These are phyloP conservation scores for Coleophoma cylindrospora DNA, from an alignment of 2,329 filamentous ascomycete genomes.

Conservation along the genomic window DNA sequence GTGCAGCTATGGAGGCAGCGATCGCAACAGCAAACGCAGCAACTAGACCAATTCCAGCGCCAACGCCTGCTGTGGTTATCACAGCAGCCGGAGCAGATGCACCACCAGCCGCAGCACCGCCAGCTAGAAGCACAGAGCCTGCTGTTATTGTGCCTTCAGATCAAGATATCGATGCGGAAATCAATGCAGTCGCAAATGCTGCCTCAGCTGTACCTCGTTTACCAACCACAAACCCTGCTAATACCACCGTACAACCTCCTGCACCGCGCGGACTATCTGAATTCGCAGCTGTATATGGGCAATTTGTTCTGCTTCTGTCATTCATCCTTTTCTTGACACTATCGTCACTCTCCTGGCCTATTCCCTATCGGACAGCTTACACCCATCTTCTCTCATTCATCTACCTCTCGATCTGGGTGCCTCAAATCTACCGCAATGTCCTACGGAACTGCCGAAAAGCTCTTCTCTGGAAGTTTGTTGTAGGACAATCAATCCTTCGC, in stretches of 20 bases:
- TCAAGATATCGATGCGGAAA: slow-evolving; percentile 58
- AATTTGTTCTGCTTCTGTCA: slow-evolving; percentile 50
- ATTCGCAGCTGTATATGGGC: slow-evolving; percentile 52
- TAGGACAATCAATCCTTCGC: slow-evolving; percentile 76
- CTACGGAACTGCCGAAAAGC: slow-evolving; percentile 89
- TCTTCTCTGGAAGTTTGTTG: slow-evolving; percentile 84
- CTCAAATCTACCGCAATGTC: slow-evolving; percentile 87
- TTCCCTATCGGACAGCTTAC: slow-evolving; percentile 47
- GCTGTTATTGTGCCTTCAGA: slow-evolving; percentile 59
- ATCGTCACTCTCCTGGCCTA: slow-evolving; percentile 57
- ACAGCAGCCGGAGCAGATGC: slow-evolving; percentile 15
- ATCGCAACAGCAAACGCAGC: slow-evolving; percentile 11
- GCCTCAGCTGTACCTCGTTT: slow-evolving; percentile 18
- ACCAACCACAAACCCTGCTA: slow-evolving; percentile 22
- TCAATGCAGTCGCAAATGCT: slow-evolving; percentile 35
- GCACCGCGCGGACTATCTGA: slow-evolving; percentile 24
- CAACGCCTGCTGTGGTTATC: slow-evolving; percentile 20
- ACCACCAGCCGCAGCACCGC: slow-evolving; percentile 3
- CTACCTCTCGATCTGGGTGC: slow-evolving; percentile 88
- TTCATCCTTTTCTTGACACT: slow-evolving; percentile 53
- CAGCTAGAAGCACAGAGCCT: slow-evolving; percentile 5
- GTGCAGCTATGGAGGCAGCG: slow-evolving; percentile 17
- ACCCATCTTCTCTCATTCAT: slow-evolving; percentile 61
- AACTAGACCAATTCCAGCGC: slow-evolving; percentile 20
- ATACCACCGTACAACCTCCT: slow-evolving; percentile 13